phyloP scores from a whole-genome alignment of 2,329 filamentous ascomycete genomes.

The Trichoderma koningii region DNA sequence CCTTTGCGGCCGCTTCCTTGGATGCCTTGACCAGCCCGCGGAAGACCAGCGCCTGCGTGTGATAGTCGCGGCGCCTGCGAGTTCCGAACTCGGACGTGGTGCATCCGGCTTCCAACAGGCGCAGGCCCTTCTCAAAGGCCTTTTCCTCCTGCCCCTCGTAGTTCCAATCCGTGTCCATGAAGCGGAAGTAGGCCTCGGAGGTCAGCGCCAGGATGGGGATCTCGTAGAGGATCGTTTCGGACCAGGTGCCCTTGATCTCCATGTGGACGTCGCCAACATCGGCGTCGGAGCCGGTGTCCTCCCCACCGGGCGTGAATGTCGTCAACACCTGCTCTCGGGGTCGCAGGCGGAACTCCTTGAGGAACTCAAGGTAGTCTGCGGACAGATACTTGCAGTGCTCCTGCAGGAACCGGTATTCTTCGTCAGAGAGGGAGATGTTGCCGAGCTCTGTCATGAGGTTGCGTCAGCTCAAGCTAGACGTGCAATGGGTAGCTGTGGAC shows the following conservation, averaged over 20 bases:
- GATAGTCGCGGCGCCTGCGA: conserved; percentile 84
- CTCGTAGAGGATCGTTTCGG: conserved; percentile 96
- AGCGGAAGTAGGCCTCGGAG: conserved; percentile 96
- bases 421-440: conserved; percentile 74
- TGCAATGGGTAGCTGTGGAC: not conserved
- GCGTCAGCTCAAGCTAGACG: conserved; percentile 33
- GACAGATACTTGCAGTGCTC: conserved; percentile 79
- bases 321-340: conserved; percentile 78
- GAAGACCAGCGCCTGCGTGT: conserved; percentile 91
- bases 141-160: conserved; percentile 84
- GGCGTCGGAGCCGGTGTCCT: conserved; percentile 62
- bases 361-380: conserved; percentile 74
- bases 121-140: conserved; percentile 77
- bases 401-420: conserved; percentile 79
- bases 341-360: conserved; percentile 77
- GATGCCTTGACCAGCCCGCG: conserved; percentile 79
- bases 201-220: conserved; percentile 90
- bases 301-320: conserved; percentile 60
- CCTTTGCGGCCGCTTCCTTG: conserved; percentile 66
- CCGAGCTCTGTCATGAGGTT: conserved; percentile 65
- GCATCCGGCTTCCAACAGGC: conserved; percentile 79
- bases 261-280: conserved; percentile 76
- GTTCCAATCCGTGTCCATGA: conserved; percentile 90
- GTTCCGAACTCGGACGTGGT: conserved; percentile 93
- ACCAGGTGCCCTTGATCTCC: conserved; percentile 79